Evolutionary conservation across 345 rosid species (phyloP).

Genomic region (Excoecaria agallocha): DNA sequence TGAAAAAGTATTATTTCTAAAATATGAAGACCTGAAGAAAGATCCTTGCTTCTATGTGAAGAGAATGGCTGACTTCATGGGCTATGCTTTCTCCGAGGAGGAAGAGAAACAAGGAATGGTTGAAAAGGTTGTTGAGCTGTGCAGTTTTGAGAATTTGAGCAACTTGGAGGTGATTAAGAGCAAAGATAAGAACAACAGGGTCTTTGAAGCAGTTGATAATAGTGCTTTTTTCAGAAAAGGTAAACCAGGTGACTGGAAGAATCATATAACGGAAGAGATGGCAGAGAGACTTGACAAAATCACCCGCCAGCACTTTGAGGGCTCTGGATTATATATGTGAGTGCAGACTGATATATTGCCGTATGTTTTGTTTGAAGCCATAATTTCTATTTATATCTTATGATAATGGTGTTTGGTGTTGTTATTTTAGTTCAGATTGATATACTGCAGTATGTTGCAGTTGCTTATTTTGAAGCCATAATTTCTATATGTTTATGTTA

Average conservation of each 20-base stretch:
- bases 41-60: no score
- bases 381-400: no score
- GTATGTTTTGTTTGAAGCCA: no score
- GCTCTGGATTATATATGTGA: neutral
- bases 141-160: constrained; percentile 6
- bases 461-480: no score
- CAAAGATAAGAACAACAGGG: neutral
- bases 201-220: neutral
- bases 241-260: neutral
- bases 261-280: neutral
- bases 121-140: neutral
- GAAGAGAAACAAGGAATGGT: constrained; percentile 2
- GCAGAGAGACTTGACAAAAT: neutral
- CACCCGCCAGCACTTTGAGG: neutral
- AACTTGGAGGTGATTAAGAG: constrained; percentile 2
- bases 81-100: neutral
- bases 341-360: no score
- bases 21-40: no score
- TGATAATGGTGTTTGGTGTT: no score
- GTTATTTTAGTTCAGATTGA: no score
- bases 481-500: no score
- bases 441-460: no score
- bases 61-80: neutral
- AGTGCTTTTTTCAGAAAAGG: neutral
- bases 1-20: no score